These are phyloP conservation scores for Ramularia endophylla DNA, from an alignment of 2,329 filamentous ascomycete species.

Conservation along the genomic window DNA sequence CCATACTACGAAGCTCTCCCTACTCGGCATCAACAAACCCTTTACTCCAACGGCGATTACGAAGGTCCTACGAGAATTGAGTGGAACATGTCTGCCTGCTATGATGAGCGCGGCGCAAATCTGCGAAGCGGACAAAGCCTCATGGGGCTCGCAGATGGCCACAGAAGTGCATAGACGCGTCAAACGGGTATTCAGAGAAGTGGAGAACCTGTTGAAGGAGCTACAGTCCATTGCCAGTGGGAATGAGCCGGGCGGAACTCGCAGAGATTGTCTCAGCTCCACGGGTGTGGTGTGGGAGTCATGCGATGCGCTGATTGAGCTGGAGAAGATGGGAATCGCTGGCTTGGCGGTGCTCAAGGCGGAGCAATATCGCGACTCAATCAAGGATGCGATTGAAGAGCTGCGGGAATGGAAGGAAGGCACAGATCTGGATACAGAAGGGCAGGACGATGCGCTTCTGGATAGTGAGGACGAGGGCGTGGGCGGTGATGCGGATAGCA, in stretches of 20 bases:
- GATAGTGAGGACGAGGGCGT: slow-evolving; percentile 36
- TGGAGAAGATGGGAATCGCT: slow-evolving; percentile 62
- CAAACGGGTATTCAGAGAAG: slow-evolving; percentile 56
- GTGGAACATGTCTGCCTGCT: slow-evolving; percentile 65
- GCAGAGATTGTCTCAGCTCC: slow-evolving; percentile 48
- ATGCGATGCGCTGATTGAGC: slow-evolving; percentile 64
- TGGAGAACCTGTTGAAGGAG: slow-evolving; percentile 54
- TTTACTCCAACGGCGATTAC: slow-evolving; percentile 73
- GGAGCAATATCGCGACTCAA: slow-evolving; percentile 64
- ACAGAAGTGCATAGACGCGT: slow-evolving; percentile 58
- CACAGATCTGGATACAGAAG: slow-evolving; percentile 44
- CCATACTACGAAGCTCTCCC: slow-evolving; percentile 79
- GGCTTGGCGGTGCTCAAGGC: slow-evolving; percentile 66
- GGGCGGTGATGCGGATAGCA: slow-evolving; percentile 42
- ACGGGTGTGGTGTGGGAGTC: slow-evolving; percentile 79
- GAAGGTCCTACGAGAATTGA: slow-evolving; percentile 66
- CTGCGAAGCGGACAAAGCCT: slow-evolving; percentile 47
- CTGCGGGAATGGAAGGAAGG: slow-evolving; percentile 77
- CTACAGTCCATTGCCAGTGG: slow-evolving; percentile 52
- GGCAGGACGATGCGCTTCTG: slow-evolving; percentile 29
- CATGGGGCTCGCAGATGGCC: slow-evolving; percentile 59
- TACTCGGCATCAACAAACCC: slow-evolving; percentile 79
- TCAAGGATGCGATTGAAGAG: slow-evolving; percentile 80
- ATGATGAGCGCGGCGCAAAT: slow-evolving; percentile 65
- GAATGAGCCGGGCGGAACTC: slow-evolving; percentile 42